phyloP scores from a whole-genome alignment of 805 yeast genomes.

The Teunomyces kruisii region DNA sequence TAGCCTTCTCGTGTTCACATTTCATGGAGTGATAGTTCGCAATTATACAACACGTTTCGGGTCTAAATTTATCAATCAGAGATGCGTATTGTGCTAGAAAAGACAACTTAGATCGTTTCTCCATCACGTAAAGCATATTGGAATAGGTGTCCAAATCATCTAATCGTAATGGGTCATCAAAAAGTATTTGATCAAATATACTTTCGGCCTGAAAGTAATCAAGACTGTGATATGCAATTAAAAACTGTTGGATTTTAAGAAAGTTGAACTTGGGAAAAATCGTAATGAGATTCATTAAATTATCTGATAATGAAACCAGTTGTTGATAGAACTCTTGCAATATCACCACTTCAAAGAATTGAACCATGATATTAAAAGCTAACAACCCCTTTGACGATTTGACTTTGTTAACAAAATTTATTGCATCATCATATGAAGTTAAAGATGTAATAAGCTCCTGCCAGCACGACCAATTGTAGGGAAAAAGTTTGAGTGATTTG shows the following conservation, averaged over 20 bases:
- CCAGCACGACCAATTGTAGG: conserved; percentile 96
- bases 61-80: conserved; percentile 79
- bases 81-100: conserved; percentile 83
- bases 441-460: conserved; percentile 67
- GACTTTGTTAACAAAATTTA: conserved; percentile 36
- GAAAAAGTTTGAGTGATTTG: conserved; percentile 63
- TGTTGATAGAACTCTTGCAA: conserved; percentile 80
- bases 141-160: conserved; percentile 93
- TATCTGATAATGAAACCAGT: conserved; percentile 49
- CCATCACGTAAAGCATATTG: conserved; percentile 93
- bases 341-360: conserved; percentile 63
- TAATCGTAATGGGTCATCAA: conserved; percentile 76
- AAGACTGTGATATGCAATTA: conserved; percentile 77
- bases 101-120: conserved; percentile 78
- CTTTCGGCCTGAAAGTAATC: conserved; percentile 80
- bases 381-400: conserved; percentile 33
- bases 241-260: conserved; percentile 77
- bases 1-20: conserved; percentile 93
- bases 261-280: conserved; percentile 74
- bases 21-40: conserved; percentile 92
- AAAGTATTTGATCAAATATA: conserved; percentile 71
- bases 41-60: conserved; percentile 91
- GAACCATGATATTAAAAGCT: conserved; percentile 35
- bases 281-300: conserved; percentile 47
- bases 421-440: conserved; percentile 60